Conservation (phyloP, 306 rosid species). For the Geum urbanum region DNA sequence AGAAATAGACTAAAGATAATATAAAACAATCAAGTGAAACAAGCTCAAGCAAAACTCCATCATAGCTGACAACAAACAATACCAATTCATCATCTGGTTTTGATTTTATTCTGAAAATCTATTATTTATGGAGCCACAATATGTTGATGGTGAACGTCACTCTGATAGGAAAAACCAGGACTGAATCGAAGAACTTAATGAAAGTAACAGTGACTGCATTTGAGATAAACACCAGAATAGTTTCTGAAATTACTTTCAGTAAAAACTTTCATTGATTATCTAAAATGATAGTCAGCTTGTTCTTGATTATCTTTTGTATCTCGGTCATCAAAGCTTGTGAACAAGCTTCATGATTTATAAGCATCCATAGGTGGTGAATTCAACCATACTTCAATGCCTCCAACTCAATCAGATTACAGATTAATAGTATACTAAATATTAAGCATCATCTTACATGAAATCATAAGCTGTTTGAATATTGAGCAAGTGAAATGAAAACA, state of each 20-base stretch:
- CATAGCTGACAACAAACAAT: not conserved
- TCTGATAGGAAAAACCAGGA: not conserved
- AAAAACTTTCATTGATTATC: not conserved
- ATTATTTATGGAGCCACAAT: not conserved
- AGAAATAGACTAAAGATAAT: not conserved
- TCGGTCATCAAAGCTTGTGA: not conserved
- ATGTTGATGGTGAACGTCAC: not conserved
- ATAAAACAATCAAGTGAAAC: not conserved
- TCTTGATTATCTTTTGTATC: not conserved
- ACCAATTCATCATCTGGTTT: conserved; percentile 1
- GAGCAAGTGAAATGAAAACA: not conserved
- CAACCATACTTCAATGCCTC: not conserved
- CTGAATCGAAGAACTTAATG: not conserved
- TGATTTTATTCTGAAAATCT: not conserved
- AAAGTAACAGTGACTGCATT: conserved; percentile 1
- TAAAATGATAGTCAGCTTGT: not conserved
- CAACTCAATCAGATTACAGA: not conserved
- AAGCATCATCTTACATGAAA: not conserved
- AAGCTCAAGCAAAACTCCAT: not conserved
- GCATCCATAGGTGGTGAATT: not conserved
- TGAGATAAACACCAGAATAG: not conserved
- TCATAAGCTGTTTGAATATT: not conserved
- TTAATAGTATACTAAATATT: not conserved
- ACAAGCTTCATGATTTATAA: not conserved
- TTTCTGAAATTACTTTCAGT: not conserved